A percentile compares a stretch with the other conserved stretches of the same genome.
Evolutionary conservation across 345 rosid species (phyloP).

Genomic region (Eucalyptus polybractea): DNA sequence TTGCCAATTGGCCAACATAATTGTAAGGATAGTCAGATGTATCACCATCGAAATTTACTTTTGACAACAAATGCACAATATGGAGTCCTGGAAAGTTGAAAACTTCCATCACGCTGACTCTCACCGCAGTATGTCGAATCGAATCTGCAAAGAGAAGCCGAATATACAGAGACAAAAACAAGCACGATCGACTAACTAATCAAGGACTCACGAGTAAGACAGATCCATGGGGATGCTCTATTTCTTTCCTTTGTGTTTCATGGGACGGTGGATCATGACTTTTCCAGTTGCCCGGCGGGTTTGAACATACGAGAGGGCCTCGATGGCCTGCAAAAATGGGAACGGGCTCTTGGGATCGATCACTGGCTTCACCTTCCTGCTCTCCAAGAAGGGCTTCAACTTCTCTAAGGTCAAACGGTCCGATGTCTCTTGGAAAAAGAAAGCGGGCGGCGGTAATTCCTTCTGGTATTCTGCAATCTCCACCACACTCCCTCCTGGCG

Average conservation of each 20-base stretch:
- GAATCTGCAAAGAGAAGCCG: neutral
- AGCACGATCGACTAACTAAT: neutral
- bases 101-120: neutral
- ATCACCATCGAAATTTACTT: no score
- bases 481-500: constrained; percentile 81
- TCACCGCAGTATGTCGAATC: neutral
- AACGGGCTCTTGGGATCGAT: constrained; percentile 74
- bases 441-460: constrained; percentile 66
- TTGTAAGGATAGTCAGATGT: neutral
- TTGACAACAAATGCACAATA: no score
- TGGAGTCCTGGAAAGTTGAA: neutral
- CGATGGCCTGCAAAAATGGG: constrained; percentile 37
- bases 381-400: constrained; percentile 60
- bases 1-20: neutral
- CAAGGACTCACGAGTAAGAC: neutral
- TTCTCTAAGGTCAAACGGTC: constrained; percentile 59
- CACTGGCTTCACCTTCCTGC: constrained; percentile 61
- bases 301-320: constrained; percentile 71
- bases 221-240: neutral
- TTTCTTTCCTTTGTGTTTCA: neutral
- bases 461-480: constrained; percentile 33
- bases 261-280: constrained; percentile 53
- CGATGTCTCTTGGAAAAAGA: constrained; percentile 69
- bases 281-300: constrained; percentile 68
- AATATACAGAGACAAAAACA: neutral